A percentile compares a stretch with the other conserved stretches of the same genome.
These are phyloP conservation scores for Pachyrhizus erosus DNA, from an alignment of 306 rosid species.

Conservation along the genomic window DNA sequence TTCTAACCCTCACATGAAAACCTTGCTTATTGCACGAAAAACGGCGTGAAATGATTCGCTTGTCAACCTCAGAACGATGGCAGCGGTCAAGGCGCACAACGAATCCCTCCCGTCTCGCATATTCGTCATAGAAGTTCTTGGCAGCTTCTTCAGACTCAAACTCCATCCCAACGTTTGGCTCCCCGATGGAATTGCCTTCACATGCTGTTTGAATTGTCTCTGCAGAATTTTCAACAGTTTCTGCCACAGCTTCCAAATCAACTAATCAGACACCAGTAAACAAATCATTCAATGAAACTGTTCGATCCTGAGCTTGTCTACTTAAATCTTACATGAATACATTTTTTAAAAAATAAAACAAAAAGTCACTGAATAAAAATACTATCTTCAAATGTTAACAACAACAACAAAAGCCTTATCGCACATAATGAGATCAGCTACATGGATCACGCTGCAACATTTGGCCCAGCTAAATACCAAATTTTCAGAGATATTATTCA, in stretches of 20 bases:
- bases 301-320: not conserved
- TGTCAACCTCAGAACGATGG: slow-evolving; percentile 52
- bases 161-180: slow-evolving; percentile 52
- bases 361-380: not conserved
- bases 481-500: not conserved
- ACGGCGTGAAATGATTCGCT: slow-evolving; percentile 47
- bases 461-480: not conserved
- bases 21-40: slow-evolving; percentile 57
- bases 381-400: not conserved
- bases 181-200: slow-evolving; percentile 32
- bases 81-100: slow-evolving; percentile 50
- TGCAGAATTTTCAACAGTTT: slow-evolving; percentile 33
- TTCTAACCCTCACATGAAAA: slow-evolving; percentile 43
- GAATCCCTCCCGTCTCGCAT: slow-evolving; percentile 47
- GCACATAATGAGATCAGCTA: not conserved
- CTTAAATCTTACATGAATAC: not conserved
- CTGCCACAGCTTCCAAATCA: slow-evolving; percentile 40
- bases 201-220: slow-evolving; percentile 12
- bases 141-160: slow-evolving; percentile 54
- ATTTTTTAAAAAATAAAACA: not conserved
- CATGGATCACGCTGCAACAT: not conserved
- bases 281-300: slow-evolving; percentile 11
- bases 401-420: not conserved
- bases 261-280: slow-evolving; percentile 33
- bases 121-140: slow-evolving; percentile 42